These are phyloP conservation scores for Rhizopogon salebrosus DNA, from an alignment of 768 basidiomycete species.

Conservation along the genomic window DNA sequence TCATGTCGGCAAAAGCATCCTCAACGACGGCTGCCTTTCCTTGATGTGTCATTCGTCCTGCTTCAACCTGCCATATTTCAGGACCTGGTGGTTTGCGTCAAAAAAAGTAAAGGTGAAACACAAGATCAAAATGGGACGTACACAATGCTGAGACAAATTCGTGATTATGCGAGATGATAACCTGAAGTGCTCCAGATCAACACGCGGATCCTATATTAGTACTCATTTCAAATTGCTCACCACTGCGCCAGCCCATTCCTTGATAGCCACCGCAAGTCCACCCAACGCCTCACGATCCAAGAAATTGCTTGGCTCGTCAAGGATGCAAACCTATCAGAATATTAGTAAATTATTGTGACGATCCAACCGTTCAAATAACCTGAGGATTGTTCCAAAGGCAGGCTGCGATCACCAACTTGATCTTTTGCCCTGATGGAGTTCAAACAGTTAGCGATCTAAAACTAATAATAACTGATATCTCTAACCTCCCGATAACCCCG, in stretches of 20 bases:
- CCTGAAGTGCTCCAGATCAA: conserved; percentile 34
- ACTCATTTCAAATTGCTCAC: conserved; percentile 35
- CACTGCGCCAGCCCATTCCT: conserved; percentile 90
- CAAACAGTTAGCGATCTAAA: background rate
- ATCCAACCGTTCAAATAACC: conserved; percentile 33
- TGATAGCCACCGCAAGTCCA: conserved; percentile 91
- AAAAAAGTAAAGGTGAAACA: conserved; percentile 5
- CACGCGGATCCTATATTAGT: conserved; percentile 11
- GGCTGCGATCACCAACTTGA: conserved; percentile 92
- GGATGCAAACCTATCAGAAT: conserved; percentile 54
- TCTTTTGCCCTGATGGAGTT: conserved; percentile 71
- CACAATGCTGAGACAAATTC: conserved; percentile 83
- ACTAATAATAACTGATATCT: conserved; percentile 11
- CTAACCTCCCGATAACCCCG: conserved; percentile 86
- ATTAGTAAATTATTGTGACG: conserved; percentile 3
- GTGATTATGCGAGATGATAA: conserved; percentile 95
- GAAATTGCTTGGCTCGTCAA: conserved; percentile 95
- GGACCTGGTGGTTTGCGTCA: conserved; percentile 46
- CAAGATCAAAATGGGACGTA: conserved; percentile 34
- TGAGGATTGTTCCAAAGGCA: conserved; percentile 97
- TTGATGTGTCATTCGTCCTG: conserved; percentile 77
- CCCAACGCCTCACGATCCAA: conserved; percentile 94
- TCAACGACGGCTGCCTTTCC: conserved; percentile 86
- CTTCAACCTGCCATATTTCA: conserved; percentile 94
- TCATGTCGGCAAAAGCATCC: conserved; percentile 70